A percentile compares a stretch with the other conserved stretches of the same genome.
Evolutionary conservation across 345 rosid genomes (phyloP).

Genomic region (Brassica incana): DNA sequence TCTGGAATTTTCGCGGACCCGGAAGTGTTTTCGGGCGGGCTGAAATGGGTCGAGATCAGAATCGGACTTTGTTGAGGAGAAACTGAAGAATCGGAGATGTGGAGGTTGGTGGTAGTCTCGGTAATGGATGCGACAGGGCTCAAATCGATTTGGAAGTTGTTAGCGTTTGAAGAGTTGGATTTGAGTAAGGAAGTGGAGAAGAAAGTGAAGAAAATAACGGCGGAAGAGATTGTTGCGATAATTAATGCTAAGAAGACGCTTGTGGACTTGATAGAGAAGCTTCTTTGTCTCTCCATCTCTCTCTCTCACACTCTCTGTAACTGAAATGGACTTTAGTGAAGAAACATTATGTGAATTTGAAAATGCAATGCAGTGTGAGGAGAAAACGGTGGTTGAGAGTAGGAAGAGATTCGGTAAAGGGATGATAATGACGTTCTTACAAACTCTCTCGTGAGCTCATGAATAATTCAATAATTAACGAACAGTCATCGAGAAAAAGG

Average conservation of each 20-base stretch:
- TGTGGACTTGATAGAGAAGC: slow-evolving; percentile 69
- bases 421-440: slow-evolving; percentile 28
- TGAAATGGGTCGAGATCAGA: slow-evolving; percentile 42
- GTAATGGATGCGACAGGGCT: slow-evolving; percentile 21
- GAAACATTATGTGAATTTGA: slow-evolving; percentile 1
- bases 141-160: slow-evolving; percentile 31
- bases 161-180: slow-evolving; percentile 45
- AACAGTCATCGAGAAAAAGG: not conserved
- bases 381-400: slow-evolving; percentile 26
- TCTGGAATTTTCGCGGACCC: slow-evolving; percentile 43
- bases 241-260: slow-evolving; percentile 55
- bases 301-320: not conserved
- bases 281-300: slow-evolving; percentile 78
- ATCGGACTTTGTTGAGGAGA: slow-evolving; percentile 31
- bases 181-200: slow-evolving; percentile 58
- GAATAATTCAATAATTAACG: slow-evolving; percentile 20
- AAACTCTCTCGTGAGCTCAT: slow-evolving; percentile 29
- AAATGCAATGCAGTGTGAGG: not conserved
- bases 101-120: slow-evolving; percentile 1
- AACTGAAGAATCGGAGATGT: slow-evolving; percentile 37
- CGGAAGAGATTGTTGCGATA: slow-evolving; percentile 53
- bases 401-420: slow-evolving; percentile 26
- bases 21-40: slow-evolving; percentile 41
- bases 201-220: slow-evolving; percentile 54
- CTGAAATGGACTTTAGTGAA: not conserved